Evolutionary conservation across 371 early-diverging fungal genomes (phyloP).

Genomic region (Saksenaea oblongispora): DNA sequence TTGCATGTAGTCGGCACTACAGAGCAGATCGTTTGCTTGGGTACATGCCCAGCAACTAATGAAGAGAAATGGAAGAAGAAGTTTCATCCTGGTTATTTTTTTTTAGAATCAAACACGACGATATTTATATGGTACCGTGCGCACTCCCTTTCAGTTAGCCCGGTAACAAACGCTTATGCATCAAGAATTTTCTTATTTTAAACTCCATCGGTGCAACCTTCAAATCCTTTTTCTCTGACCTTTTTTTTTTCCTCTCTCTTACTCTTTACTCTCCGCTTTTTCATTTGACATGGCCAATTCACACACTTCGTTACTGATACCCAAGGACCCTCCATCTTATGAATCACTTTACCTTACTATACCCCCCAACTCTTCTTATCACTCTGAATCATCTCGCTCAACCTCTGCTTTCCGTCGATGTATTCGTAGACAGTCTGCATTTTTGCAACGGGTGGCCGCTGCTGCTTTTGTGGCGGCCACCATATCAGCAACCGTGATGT

Average conservation of each 20-base stretch:
- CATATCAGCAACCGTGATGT: constrained; percentile 45
- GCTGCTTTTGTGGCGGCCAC: constrained; percentile 46
- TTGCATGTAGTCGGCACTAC: not conserved
- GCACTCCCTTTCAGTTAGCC: not conserved
- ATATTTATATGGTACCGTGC: not conserved
- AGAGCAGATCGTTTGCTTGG: not conserved
- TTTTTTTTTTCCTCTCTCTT: not conserved
- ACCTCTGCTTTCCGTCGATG: constrained; percentile 21
- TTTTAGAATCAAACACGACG: not conserved
- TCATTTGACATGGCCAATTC: not conserved
- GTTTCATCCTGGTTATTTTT: not conserved
- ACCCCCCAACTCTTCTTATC: constrained; percentile 22
- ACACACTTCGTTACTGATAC: constrained; percentile 19
- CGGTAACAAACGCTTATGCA: not conserved
- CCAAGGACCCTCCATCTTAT: constrained; percentile 48
- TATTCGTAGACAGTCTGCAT: constrained; percentile 30
- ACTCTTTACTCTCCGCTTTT: not conserved
- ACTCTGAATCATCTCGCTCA: constrained; percentile 15
- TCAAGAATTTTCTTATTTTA: not conserved
- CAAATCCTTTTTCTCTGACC: not conserved
- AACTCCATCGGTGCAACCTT: too few species aligned
- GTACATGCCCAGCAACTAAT: not conserved
- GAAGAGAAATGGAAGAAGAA: not conserved
- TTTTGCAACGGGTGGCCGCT: constrained; percentile 37
- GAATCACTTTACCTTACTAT: constrained; percentile 38